These are phyloP conservation scores for Dactylonectria estremocensis DNA, from an alignment of 2,329 filamentous ascomycete genomes.

Conservation along the genomic window DNA sequence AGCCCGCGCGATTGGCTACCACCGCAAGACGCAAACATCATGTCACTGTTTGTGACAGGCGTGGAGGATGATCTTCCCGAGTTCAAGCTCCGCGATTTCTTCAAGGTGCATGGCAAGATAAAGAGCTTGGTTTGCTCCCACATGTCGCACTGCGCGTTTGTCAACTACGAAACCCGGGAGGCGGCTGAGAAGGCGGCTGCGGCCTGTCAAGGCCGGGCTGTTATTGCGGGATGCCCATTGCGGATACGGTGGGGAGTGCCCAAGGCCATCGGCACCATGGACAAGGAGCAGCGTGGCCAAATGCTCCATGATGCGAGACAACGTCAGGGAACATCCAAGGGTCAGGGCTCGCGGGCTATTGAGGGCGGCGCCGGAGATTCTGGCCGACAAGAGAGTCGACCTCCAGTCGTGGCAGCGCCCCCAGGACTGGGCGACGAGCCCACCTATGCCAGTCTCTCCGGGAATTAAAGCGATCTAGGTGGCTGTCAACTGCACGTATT, in stretches of 20 bases:
- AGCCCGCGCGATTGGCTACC: constrained; percentile 89
- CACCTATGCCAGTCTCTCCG: constrained; percentile 88
- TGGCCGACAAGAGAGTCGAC: constrained; percentile 42
- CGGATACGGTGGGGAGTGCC: constrained; percentile 94
- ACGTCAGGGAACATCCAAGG: constrained; percentile 50
- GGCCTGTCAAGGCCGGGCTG: constrained; percentile 87
- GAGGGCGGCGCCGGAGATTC: constrained; percentile 48
- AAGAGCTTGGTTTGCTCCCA: constrained; percentile 96
- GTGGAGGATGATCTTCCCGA: constrained; percentile 97
- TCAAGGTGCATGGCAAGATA: constrained; percentile 89
- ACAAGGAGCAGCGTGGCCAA: constrained; percentile 85
- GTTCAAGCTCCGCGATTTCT: constrained; percentile 91
- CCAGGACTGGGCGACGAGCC: constrained; percentile 82
- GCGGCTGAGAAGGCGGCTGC: constrained; percentile 89
- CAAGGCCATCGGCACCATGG: constrained; percentile 91
- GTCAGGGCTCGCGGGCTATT: constrained; percentile 44
- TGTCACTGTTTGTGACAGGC: constrained; percentile 94
- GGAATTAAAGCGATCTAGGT: constrained; percentile 71
- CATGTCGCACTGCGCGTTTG: constrained; percentile 95
- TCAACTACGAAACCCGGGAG: constrained; percentile 91
- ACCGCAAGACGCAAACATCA: constrained; percentile 87
- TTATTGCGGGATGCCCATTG: constrained; percentile 92
- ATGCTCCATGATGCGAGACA: constrained; percentile 81
- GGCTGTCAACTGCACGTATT: constrained; percentile 37
- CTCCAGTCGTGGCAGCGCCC: constrained; percentile 76